These are phyloP conservation scores for Vigna mungo DNA, from an alignment of 306 rosid species.

Conservation along the genomic window DNA sequence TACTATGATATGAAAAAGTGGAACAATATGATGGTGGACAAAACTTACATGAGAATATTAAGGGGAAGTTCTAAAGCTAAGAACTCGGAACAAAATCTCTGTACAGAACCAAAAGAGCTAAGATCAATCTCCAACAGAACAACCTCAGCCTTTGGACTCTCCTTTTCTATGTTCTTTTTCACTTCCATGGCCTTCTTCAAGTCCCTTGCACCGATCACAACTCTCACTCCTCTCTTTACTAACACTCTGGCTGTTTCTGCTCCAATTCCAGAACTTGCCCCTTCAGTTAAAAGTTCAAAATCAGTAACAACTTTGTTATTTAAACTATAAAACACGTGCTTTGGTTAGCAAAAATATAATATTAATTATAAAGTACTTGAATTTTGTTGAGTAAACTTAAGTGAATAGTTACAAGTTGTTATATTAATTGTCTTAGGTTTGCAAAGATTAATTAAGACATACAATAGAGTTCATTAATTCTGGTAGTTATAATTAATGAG, in stretches of 20 bases:
- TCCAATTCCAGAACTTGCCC: conserved; percentile 94
- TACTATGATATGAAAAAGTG: conserved; percentile 1
- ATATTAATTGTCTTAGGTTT: too few species aligned
- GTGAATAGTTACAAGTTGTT: too few species aligned
- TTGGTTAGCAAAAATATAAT: conserved; percentile 15
- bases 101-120: conserved; percentile 78
- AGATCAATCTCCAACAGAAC: conserved; percentile 79
- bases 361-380: neutral
- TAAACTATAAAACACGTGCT: conserved; percentile 24
- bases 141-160: conserved; percentile 76
- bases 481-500: too few species aligned
- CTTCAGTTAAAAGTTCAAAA: conserved; percentile 47
- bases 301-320: conserved; percentile 22
- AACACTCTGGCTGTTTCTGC: conserved; percentile 91
- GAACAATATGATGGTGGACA: neutral
- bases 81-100: conserved; percentile 77
- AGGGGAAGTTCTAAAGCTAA: conserved; percentile 79
- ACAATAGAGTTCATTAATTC: too few species aligned
- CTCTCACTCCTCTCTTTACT: conserved; percentile 92
- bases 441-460: too few species aligned
- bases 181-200: conserved; percentile 68
- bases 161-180: conserved; percentile 63
- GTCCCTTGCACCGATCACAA: conserved; percentile 88
- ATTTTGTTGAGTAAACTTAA: neutral
- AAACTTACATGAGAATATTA: conserved; percentile 81